Percentiles rank a stretch among this genome's conserved stretches.
These are phyloP conservation scores for Mytilinidion resinicola DNA, from an alignment of 495 filamentous ascomycete species.

Conservation along the genomic window DNA sequence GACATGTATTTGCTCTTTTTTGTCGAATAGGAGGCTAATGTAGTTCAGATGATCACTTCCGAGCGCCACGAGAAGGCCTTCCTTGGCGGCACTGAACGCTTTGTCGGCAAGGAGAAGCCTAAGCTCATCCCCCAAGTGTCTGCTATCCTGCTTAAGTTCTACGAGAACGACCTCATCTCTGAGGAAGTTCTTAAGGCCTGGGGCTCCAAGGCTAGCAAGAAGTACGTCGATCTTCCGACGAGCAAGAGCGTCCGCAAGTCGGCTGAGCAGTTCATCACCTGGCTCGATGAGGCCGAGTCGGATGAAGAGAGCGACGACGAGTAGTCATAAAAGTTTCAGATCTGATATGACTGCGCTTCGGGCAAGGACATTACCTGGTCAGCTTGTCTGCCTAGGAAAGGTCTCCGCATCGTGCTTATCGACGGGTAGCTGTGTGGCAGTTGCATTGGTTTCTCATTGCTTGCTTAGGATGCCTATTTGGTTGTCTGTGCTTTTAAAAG, in stretches of 20 bases:
- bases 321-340: neutral
- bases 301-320: constrained; percentile 58
- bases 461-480: no score
- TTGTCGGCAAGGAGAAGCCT: constrained; percentile 75
- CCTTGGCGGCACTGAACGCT: constrained; percentile 93
- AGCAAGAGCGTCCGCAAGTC: constrained; percentile 96
- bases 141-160: constrained; percentile 78
- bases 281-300: constrained; percentile 86
- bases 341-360: no score
- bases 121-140: constrained; percentile 72
- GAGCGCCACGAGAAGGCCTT: constrained; percentile 95
- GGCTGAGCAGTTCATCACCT: constrained; percentile 86
- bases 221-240: constrained; percentile 82
- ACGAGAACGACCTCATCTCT: constrained; percentile 76
- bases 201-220: constrained; percentile 93
- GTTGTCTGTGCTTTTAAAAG: no score
- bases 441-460: no score
- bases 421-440: no score
- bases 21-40: no score
- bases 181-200: constrained; percentile 87
- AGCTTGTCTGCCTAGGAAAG: no score
- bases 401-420: no score
- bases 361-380: no score
- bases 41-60: constrained; percentile 64
- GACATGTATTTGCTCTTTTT: constrained; percentile 18